Conservation (phyloP, 345 rosid genomes). For the Eucalyptus guilfoylei region DNA sequence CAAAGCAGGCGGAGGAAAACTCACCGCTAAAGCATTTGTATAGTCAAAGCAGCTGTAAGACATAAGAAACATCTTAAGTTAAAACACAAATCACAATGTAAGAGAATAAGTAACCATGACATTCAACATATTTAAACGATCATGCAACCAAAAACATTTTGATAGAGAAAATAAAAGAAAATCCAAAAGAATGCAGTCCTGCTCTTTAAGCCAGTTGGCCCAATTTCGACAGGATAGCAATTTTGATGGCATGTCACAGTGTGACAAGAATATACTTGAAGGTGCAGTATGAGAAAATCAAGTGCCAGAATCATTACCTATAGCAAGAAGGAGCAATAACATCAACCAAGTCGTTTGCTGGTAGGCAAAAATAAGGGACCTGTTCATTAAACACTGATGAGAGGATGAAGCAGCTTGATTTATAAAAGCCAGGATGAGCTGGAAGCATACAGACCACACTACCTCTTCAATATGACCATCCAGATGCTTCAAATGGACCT, state of each 20-base stretch:
- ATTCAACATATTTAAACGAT: not conserved
- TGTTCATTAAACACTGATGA: conserved; percentile 25
- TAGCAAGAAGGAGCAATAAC: conserved; percentile 97
- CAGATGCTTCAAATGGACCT: conserved; percentile 95
- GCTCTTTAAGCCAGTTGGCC: not conserved
- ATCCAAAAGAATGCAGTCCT: not conserved
- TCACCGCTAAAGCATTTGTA: conserved; percentile 94
- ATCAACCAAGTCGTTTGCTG: conserved; percentile 85
- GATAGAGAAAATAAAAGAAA: not conserved
- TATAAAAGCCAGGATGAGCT: conserved; percentile 1
- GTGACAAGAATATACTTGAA: not conserved
- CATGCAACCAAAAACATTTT: not conserved
- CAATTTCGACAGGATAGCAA: not conserved
- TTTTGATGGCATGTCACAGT: not conserved
- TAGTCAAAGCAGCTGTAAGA: conserved; percentile 89
- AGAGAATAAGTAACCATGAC: not conserved
- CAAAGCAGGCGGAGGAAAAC: conserved; percentile 5
- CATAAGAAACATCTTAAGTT: not conserved
- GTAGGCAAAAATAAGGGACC: conserved; percentile 99
- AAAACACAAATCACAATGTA: not conserved
- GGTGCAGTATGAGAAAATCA: not conserved
- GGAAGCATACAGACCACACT: not conserved
- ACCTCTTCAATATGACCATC: conserved; percentile 98
- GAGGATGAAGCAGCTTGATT: conserved; percentile 16
- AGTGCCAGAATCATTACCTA: conserved; percentile 33